phyloP scores from a whole-genome alignment of 768 basidiomycete species.

The Boletus fagicola region DNA sequence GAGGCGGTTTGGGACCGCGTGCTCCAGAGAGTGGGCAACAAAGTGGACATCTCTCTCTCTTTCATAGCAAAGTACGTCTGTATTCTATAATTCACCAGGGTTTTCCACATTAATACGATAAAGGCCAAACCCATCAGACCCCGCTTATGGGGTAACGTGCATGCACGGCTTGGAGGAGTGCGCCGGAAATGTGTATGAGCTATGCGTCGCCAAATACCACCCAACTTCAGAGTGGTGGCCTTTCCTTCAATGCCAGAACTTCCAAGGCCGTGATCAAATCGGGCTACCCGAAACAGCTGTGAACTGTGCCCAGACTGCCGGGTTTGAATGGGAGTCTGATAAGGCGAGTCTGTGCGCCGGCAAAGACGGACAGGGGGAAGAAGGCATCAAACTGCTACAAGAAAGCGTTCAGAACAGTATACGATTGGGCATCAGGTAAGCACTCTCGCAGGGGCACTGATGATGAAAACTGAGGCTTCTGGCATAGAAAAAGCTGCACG shows the following conservation, averaged over 20 bases:
- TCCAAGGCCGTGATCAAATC: constrained; percentile 54
- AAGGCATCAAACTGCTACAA: constrained; percentile 63
- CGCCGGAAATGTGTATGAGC: constrained; percentile 83
- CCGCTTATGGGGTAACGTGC: constrained; percentile 77
- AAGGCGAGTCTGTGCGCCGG: constrained; percentile 59
- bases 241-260: constrained; percentile 81
- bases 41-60: constrained; percentile 65
- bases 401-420: constrained; percentile 50
- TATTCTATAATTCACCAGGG: constrained; percentile 1
- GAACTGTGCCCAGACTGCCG: constrained; percentile 60
- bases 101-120: constrained; percentile 10
- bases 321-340: constrained; percentile 68
- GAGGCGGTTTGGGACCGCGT: constrained; percentile 77
- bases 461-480: constrained; percentile 8
- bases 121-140: constrained; percentile 63
- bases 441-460: constrained; percentile 7
- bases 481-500: constrained; percentile 78
- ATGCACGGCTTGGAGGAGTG: constrained; percentile 82
- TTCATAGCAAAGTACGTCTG: constrained; percentile 71
- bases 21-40: constrained; percentile 55
- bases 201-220: constrained; percentile 70
- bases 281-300: constrained; percentile 64
- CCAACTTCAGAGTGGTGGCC: constrained; percentile 69
- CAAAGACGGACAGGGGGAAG: constrained; percentile 53
- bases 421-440: constrained; percentile 58